Evolutionary conservation across 2,329 filamentous ascomycete genomes (phyloP).

Genomic region (Pseudocercospora musae): DNA sequence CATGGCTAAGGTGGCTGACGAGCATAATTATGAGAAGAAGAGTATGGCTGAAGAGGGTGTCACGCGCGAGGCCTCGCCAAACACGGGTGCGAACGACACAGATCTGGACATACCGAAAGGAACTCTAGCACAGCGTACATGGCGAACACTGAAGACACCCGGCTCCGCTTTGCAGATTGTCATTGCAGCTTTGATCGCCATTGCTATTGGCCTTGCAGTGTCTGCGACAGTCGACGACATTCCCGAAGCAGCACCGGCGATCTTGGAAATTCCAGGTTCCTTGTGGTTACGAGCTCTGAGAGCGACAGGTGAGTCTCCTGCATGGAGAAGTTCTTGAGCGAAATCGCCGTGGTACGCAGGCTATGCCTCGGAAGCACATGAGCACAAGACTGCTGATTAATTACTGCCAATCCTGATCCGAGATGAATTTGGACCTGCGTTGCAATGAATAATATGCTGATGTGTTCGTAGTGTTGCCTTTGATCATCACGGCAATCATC

Average conservation of each 20-base stretch:
- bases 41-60: background rate
- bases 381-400: no score
- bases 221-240: constrained; percentile 44
- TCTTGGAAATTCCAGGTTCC: constrained; percentile 50
- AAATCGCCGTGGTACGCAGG: background rate
- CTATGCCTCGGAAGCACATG: background rate
- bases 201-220: constrained; percentile 50
- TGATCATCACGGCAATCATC: constrained; percentile 54
- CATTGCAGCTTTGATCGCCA: constrained; percentile 47
- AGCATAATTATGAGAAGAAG: constrained; percentile 10
- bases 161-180: constrained; percentile 53
- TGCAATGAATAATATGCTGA: background rate
- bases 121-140: constrained; percentile 28
- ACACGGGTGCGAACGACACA: background rate
- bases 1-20: background rate
- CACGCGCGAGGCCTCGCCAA: constrained; percentile 3
- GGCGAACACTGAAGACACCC: constrained; percentile 40
- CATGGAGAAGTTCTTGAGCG: background rate
- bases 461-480: constrained; percentile 41
- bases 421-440: background rate
- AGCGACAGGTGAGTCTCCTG: constrained; percentile 39
- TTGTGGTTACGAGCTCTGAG: constrained; percentile 52
- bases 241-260: constrained; percentile 41
- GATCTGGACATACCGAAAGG: constrained; percentile 6
- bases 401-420: no score